Base-by-base conservation (phyloP, 768 basidiomycete species). In the Crucibulum laeve region DNA sequence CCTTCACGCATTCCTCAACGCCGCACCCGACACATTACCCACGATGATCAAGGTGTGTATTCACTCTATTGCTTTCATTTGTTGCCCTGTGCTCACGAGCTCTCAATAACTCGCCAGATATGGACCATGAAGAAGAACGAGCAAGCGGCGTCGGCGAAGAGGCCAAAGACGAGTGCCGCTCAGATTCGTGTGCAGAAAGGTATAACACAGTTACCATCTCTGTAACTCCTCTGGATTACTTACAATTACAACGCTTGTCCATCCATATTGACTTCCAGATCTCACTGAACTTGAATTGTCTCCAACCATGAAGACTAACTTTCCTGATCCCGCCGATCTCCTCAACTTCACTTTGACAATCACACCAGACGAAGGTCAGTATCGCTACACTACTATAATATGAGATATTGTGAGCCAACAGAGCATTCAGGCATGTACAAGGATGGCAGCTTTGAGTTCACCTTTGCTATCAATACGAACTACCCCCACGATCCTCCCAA, bases 101-200 rank as follows among this genome's bases (percentile, higher is more conserved):
- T 13, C 21, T 21, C 21, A 21, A 5, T 18, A 10, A 50, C 25
- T 45, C 11, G 34, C 30, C 49, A 99, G 96, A 97, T 99, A 58
- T 97, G 96, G 87, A 91, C 85, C 53, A 92, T 99, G 87, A 98
- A 98, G 84, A 98, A 98, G 84, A 90, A 86, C 57, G 92, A 97
- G 74, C 91, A 98, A 59, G 90, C 90, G 44, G 92, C 93, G 43
- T 85, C 91, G 4, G 97, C 92, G 87, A 95, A 83, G 82, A 91
- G 87, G 76, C 96, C 96, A 34, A 97, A 95, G 81, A 96, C 92
- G 35, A 91, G 90, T 58, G 95, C 96, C 13, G 96, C 96, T 22
- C 94, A 97, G 68, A 89, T 99, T 63, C 81, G 96, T 45, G 95
- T 99, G n/a, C 96, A 99, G 77, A 99, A 98, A 76, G 96, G 96